Percentiles rank a stretch among this genome's conserved stretches.
phyloP scores from a whole-genome alignment of 257 asterid species.

The Voacanga thouarsii region DNA sequence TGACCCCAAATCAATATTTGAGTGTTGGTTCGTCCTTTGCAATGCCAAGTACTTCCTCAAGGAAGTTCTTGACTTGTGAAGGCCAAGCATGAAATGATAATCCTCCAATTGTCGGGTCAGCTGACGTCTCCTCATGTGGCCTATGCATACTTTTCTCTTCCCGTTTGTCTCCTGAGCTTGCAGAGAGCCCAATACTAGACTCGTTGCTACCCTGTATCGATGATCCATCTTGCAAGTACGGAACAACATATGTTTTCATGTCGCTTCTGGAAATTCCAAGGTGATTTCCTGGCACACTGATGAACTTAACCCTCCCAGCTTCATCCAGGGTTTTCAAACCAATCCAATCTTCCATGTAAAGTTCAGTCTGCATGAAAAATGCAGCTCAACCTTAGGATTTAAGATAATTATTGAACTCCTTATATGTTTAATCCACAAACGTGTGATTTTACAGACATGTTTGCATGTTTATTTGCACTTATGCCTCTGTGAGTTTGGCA shows the following conservation, averaged over 20 bases:
- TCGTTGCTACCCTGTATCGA: constrained; percentile 2
- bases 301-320: constrained; percentile 61
- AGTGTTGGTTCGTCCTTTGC: constrained; percentile 16
- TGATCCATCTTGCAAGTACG: constrained; percentile 46
- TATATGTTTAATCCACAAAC: not conserved
- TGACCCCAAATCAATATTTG: not conserved
- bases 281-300: constrained; percentile 71
- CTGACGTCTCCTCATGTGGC: constrained; percentile 10
- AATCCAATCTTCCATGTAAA: constrained; percentile 81
- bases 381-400: not conserved
- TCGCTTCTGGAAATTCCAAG: constrained; percentile 67
- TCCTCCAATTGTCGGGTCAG: constrained; percentile 21
- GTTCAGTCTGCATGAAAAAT: constrained; percentile 32
- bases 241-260: constrained; percentile 63
- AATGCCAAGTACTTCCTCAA: constrained; percentile 40
- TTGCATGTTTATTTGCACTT: not conserved
- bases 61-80: constrained; percentile 32
- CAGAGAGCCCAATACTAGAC: not conserved
- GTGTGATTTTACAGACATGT: too few species aligned
- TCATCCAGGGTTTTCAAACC: constrained; percentile 68
- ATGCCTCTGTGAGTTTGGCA: too few species aligned
- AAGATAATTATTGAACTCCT: not conserved
- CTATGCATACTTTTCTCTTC: not conserved
- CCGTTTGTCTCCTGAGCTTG: not conserved
- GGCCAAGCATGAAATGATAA: constrained; percentile 39